A percentile compares a stretch with the other conserved stretches of the same genome.
Conservation (phyloP, 1,284 basidiomycete species). For the Tilletia walkeri region DNA sequence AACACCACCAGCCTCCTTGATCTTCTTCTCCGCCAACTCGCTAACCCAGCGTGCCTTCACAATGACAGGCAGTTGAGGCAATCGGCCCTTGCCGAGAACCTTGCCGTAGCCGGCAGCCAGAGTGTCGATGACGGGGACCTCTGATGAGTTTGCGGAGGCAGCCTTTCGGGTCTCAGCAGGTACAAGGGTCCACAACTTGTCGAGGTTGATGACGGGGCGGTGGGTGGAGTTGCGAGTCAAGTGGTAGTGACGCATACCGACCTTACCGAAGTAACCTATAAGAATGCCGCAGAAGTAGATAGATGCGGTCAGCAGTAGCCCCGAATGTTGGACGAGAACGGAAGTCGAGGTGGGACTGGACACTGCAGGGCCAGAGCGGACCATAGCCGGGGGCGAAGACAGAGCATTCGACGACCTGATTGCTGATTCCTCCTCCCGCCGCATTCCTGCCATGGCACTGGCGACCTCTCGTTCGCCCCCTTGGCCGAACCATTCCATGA, state of each 20-base stretch:
- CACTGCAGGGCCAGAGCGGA: too few species aligned
- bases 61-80: constrained; percentile 52
- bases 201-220: constrained; percentile 85
- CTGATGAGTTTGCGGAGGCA: constrained; percentile 41
- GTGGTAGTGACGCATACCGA: constrained; percentile 94
- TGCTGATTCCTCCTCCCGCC: too few species aligned
- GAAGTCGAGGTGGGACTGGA: too few species aligned
- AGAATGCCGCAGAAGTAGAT: constrained; percentile 11
- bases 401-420: too few species aligned
- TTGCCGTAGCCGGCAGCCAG: constrained; percentile 55
- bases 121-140: constrained; percentile 56
- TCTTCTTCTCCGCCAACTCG: constrained; percentile 56
- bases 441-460: too few species aligned
- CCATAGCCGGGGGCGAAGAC: too few species aligned
- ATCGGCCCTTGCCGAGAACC: constrained; percentile 55
- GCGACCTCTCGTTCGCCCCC: too few species aligned
- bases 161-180: constrained; percentile 52
- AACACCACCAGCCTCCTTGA: constrained; percentile 56
- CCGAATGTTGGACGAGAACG: too few species aligned
- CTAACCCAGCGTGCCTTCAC: constrained; percentile 56
- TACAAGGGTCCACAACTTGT: constrained; percentile 56
- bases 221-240: constrained; percentile 84
- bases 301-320: background rate
- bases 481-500: too few species aligned
- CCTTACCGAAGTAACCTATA: constrained; percentile 92